Percentiles rank a stretch among this genome's conserved stretches.
These are phyloP conservation scores for Coemansia sp. DNA, from an alignment of 192 early-diverging fungal genomes.

Conservation along the genomic window DNA sequence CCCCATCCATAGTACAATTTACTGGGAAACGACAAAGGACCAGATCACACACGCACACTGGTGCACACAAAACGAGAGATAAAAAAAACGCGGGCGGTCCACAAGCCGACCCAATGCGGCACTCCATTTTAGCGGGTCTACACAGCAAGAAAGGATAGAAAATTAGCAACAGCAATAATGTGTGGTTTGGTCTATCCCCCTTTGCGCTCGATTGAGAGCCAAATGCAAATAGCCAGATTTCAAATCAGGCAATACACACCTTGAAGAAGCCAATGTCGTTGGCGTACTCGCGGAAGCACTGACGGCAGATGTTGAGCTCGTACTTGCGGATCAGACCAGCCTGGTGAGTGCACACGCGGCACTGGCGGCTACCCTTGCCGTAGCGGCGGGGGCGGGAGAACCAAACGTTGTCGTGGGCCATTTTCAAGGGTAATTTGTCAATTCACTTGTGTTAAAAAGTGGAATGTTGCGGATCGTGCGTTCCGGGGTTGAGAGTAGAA, in stretches of 20 bases:
- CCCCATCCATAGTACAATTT: conserved; percentile 5
- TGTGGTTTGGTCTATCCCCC: not conserved
- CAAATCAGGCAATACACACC: conserved; percentile 56
- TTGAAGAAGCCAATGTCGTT: conserved; percentile 98
- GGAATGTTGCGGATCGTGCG: conserved; percentile 10
- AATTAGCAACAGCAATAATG: not conserved
- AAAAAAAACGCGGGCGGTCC: conserved; percentile 4
- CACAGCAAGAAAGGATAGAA: not conserved
- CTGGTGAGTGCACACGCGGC: conserved; percentile 98
- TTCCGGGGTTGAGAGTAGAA: conserved; percentile 18
- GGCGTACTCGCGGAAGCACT: conserved; percentile 99
- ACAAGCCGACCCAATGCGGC: not conserved
- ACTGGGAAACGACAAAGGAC: not conserved
- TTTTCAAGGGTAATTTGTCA: conserved; percentile 55
- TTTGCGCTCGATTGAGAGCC: not conserved
- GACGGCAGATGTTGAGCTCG: conserved; percentile 97
- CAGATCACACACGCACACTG: not conserved
- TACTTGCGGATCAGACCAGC: conserved; percentile 99
- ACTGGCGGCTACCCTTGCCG: conserved; percentile 98
- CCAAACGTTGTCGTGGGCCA: conserved; percentile 98
- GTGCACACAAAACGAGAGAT: not conserved
- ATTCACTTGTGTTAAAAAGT: conserved; percentile 12
- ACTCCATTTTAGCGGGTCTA: conserved; percentile 24
- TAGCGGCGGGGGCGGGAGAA: conserved; percentile 95
- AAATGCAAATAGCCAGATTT: not conserved